Base-by-base conservation (phyloP, 805 yeast genomes). In the Ogataea angusta region DNA sequence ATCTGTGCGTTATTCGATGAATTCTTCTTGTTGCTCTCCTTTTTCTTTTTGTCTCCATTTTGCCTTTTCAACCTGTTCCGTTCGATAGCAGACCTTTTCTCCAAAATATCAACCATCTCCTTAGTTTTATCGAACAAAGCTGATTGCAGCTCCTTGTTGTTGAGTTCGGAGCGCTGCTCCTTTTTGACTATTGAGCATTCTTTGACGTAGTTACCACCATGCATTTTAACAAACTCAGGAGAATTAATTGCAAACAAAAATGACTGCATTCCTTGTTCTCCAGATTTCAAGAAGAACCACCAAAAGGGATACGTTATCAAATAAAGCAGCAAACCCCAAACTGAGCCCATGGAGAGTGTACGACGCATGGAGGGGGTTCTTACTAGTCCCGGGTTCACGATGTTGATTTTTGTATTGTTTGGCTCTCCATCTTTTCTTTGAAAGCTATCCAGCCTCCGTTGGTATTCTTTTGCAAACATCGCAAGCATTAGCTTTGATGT, bases 301-400 rank as follows among this genome's bases (percentile, higher is more conserved):
- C 88, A 78, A 0, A 93, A 36, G 8, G 99, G 99, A 67, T 82
- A 85, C 30, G 83, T 42, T 3, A 89, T 6, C 22, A 89, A 45
- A 56, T 91, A 81, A 0, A 87, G 8, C 4, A 89, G 46, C 25
- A 85, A 62, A 3, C 75, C 73, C 60, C 64, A 64, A 3, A 91
- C 51, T 0, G 86, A 69, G 1, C 98, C 97, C 64, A 85, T 73
- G 14, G 93, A 78, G 5, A 88, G 43, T 25, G 82, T 77, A 42
- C 96, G 73, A 51, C 93, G 78, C 28, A 91, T 81, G 18, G 95
- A 78, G 2, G 95, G 86, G 2, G 95, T 80, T 51, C 98, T 74
- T 84, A 87, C 85, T 25, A 90, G 52, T 1, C 99, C 99, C 0
- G 99, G 98, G 56, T 93, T 93, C 5, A 86, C 93, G 40, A 88